Evolutionary conservation across 805 yeast species (phyloP).

Genomic region (Wickerhamiella brachini): DNA sequence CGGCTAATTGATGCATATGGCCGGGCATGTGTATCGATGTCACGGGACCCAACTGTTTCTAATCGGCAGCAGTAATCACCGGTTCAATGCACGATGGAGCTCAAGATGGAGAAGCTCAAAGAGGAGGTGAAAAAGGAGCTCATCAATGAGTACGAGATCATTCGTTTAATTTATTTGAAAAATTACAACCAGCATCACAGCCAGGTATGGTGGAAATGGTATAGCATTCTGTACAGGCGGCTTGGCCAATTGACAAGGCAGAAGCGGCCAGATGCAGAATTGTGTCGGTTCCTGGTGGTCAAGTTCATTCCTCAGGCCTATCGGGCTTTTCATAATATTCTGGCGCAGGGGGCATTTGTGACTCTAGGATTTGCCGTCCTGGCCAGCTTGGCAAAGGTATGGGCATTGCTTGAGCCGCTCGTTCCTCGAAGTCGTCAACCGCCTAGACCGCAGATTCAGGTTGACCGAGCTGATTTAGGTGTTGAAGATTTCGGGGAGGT

Average conservation of each 20-base stretch:
- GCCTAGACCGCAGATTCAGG: not conserved
- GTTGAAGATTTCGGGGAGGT: conserved; percentile 3
- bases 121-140: conserved; percentile 12
- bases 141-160: conserved; percentile 39
- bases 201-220: conserved; percentile 63
- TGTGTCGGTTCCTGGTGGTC: conserved; percentile 22
- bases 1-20: too few relatives aligned
- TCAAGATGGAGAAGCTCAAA: too few relatives aligned
- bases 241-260: conserved; percentile 12
- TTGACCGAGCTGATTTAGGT: too few relatives aligned
- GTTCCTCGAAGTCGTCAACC: not conserved
- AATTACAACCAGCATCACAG: conserved; percentile 64
- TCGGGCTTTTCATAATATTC: conserved; percentile 48
- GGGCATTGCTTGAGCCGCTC: conserved; percentile 15
- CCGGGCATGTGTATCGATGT: too few relatives aligned
- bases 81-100: not conserved
- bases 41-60: too few relatives aligned
- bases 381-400: conserved; percentile 39
- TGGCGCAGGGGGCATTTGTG: conserved; percentile 66
- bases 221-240: conserved; percentile 48
- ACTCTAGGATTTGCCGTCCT: conserved; percentile 57
- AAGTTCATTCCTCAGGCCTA: conserved; percentile 36
- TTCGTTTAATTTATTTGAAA: conserved; percentile 55
- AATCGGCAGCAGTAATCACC: not conserved
- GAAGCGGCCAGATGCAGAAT: conserved; percentile 3